Evolutionary conservation across 1,284 basidiomycete genomes (phyloP).

Genomic region (Microbotryum saponariae): DNA sequence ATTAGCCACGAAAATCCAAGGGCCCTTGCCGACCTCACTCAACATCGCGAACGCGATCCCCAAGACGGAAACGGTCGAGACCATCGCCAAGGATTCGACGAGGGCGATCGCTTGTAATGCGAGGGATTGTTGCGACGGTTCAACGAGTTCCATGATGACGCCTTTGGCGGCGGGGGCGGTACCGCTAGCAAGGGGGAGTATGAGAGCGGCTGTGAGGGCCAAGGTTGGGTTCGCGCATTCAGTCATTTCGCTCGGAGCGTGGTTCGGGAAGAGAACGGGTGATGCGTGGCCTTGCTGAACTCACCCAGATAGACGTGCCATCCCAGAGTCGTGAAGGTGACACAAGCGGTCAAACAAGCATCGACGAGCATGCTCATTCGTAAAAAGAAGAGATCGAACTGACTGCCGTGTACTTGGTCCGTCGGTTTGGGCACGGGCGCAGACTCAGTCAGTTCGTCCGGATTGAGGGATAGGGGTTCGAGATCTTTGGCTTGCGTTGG

Average conservation of each 20-base stretch:
- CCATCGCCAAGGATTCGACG: slow-evolving; percentile 38
- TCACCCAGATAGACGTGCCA: slow-evolving; percentile 40
- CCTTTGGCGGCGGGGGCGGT: slow-evolving; percentile 43
- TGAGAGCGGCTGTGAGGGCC: slow-evolving; percentile 30
- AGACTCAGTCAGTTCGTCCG: slow-evolving; percentile 12
- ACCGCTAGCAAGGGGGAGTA: slow-evolving; percentile 42
- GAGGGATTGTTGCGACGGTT: slow-evolving; percentile 34
- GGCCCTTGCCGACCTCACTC: slow-evolving; percentile 34
- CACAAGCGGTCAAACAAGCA: slow-evolving; percentile 37
- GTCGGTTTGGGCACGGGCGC: slow-evolving; percentile 4
- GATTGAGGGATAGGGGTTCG: not conserved
- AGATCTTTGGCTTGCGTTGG: not conserved
- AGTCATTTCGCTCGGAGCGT: too few species aligned
- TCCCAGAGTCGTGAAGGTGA: slow-evolving; percentile 30
- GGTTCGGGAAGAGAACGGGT: too few species aligned
- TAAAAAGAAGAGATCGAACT: slow-evolving; percentile 42
- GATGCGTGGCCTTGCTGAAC: not conserved
- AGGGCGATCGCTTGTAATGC: slow-evolving; percentile 41
- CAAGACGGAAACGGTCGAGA: slow-evolving; percentile 37
- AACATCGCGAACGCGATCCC: slow-evolving; percentile 37
- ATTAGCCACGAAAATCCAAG: slow-evolving; percentile 37
- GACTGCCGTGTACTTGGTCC: slow-evolving; percentile 31
- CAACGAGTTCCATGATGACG: slow-evolving; percentile 41
- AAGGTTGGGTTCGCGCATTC: not conserved
- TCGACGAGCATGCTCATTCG: slow-evolving; percentile 41